Evolutionary conservation across 2,329 filamentous ascomycete species (phyloP).

Genomic region (Paecilomyces niveus): DNA sequence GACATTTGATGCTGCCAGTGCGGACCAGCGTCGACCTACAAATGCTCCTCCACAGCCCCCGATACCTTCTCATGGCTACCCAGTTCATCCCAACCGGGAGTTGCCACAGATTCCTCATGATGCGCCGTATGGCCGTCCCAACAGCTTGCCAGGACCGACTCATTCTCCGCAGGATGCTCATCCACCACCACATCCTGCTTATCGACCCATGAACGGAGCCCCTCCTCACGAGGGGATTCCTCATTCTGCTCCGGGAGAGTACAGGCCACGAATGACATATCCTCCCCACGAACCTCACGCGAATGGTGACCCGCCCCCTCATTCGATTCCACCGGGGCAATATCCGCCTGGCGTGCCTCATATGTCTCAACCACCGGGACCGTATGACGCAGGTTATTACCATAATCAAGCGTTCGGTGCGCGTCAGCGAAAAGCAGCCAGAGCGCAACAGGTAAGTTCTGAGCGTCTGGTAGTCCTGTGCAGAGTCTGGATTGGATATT

Average conservation of each 20-base stretch:
- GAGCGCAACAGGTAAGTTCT: conserved; percentile 31
- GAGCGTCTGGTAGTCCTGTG: background rate
- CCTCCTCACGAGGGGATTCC: conserved; percentile 22
- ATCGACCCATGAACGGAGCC: conserved; percentile 27
- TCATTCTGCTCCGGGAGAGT: conserved; percentile 26
- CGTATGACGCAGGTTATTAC: conserved; percentile 27
- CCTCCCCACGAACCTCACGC: conserved; percentile 21
- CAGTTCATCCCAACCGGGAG: conserved; percentile 25
- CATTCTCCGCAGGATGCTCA: conserved; percentile 20
- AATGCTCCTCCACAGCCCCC: conserved; percentile 17
- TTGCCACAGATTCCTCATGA: conserved; percentile 27
- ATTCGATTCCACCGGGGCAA: conserved; percentile 22
- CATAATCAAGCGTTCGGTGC: conserved; percentile 22
- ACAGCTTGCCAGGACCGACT: conserved; percentile 21
- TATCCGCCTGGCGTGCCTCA: conserved; percentile 19
- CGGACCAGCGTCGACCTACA: conserved; percentile 23
- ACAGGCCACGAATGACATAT: conserved; percentile 24
- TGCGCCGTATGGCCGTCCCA: conserved; percentile 25
- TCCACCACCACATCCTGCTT: conserved; percentile 18
- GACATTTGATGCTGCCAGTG: conserved; percentile 19
- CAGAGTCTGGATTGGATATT: background rate
- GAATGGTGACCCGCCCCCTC: conserved; percentile 24
- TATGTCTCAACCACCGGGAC: conserved; percentile 19
- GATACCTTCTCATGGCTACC: conserved; percentile 21
- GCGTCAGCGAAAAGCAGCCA: conserved; percentile 32